Evolutionary conservation across 805 yeast genomes (phyloP), one percentile per base, ranked within the genome.

Genomic region (Suhomyces faveliae): DNA sequence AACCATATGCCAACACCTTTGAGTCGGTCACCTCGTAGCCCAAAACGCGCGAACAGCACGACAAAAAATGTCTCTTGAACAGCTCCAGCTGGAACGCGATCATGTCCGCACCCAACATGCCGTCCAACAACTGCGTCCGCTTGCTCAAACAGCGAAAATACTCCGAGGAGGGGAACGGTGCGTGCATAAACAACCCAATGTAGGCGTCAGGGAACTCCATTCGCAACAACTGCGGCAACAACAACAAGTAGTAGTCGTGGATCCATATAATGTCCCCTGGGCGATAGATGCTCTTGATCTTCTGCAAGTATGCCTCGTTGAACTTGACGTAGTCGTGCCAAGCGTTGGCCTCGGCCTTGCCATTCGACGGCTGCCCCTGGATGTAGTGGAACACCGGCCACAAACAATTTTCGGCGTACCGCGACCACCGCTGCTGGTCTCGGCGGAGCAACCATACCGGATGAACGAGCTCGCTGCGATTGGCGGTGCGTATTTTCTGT

Each of bases 351-450:
- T 88, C 92, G 33, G 77, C 81, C 24, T 78, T 74, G 4, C 88
- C 88, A 61, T 85, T 85, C 2, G 83, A 77, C 0, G 86, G 79
- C 48, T 84, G 84, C 39, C 85, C 84, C 66, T 89, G 86, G 64
- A 94, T 89, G 69, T 94, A 94, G 62, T 94, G 99, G 67, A 92
- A 83, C 2, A 89, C 85, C 1, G 97, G 97, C 98, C 99, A 94
- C 23, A 94, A 71, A 17, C 85, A 84, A 57, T 86, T 82, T 62
- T 92, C 98, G 1, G 97, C 96, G 61, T 89, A 92, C 55, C 77
- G 77, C 55, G 97, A 78, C 96, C 97, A 92, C 50, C 91, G 74
- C 39, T 74, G 74, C 64, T 87, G 96, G 66, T 87, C 87, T 51
- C 84, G 79, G 51, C 94, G 79, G 47, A 87, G 73, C 27, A 92